Percentiles rank a stretch among this genome's conserved stretches.
These are phyloP conservation scores for Glutinoglossum americanum DNA, from an alignment of 495 filamentous ascomycete species.

Conservation along the genomic window DNA sequence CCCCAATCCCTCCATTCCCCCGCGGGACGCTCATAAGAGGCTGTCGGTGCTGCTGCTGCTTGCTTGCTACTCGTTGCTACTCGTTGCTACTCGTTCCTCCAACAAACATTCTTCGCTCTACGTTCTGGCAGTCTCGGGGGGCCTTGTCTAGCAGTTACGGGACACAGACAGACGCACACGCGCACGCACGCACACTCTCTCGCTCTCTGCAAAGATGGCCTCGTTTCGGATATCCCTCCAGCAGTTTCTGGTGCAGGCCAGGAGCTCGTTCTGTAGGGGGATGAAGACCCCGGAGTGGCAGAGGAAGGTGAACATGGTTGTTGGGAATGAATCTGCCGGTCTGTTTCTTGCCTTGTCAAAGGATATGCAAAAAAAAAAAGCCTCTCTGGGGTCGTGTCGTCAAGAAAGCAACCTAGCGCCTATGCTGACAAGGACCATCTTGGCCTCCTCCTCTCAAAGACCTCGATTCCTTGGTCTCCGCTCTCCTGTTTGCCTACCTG, in stretches of 20 bases:
- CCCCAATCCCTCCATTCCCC: too few relatives aligned
- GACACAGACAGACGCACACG: too few relatives aligned
- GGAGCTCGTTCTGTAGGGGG: not conserved
- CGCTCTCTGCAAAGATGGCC: not conserved
- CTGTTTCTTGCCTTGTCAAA: slow-evolving; percentile 4
- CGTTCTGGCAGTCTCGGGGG: too few relatives aligned
- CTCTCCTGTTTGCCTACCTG: slow-evolving; percentile 72
- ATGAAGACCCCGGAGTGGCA: slow-evolving; percentile 1
- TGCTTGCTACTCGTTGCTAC: too few relatives aligned
- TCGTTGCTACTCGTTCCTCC: too few relatives aligned
- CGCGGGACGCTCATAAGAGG: too few relatives aligned
- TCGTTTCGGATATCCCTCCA: slow-evolving; percentile 3
- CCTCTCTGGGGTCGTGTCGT: too few relatives aligned
- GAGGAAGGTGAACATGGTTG: slow-evolving; percentile 31
- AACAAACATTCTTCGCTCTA: too few relatives aligned
- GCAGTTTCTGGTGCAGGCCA: slow-evolving; percentile 5
- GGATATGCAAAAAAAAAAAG: too few relatives aligned
- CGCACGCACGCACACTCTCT: too few relatives aligned
- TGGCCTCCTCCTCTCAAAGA: slow-evolving; percentile 23
- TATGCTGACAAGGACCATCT: not conserved
- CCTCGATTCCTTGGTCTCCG: slow-evolving; percentile 76
- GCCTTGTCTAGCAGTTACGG: too few relatives aligned
- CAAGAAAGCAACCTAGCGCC: slow-evolving; percentile 8
- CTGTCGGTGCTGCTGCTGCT: too few relatives aligned
- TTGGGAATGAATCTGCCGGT: slow-evolving; percentile 58